Base-by-base conservation (phyloP, 1,284 basidiomycete species). In the Trichosporon coremiiforme region DNA sequence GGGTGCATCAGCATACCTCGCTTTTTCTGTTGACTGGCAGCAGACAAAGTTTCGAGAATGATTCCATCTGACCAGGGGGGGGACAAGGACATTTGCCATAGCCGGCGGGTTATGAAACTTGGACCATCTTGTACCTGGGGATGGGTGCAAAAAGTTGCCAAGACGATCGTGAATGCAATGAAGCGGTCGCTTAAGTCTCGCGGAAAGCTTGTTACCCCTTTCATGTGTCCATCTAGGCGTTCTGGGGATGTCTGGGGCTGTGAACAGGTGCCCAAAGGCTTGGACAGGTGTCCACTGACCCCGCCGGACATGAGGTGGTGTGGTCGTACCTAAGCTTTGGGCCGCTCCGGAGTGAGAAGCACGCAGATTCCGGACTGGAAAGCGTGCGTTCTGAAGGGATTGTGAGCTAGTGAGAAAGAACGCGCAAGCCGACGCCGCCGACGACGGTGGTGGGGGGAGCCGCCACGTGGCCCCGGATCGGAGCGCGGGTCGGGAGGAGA, bases 381-480 rank as follows among this genome's bases (percentile, higher is more conserved):
- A 45, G 41, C 17, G 41, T 45, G 41, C 41, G 17, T 6, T 45
- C 17, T n/a, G 17, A 45, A 45, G 50, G 50, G 20, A 25, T 13
- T 10, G 50, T 20, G 20, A 22, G 50, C 50, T n/a, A 47, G 50
- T 53, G 20, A n/a, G 41, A n/a, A 10, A 53, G 50, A 17, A 53
- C 50, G 50, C 22, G 50, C 50, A 10, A 22, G 9, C 50, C 50
- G 50, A 53, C 50, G 50, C 20, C 50, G 50, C n/a, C 20, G 20
- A 22, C 22, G 50, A 22, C 50, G 20, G 50, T 13, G 22, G 45
- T 47, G 45, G 45, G 45, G 50, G 50, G 22, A 20, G 20, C 50
- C 50, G 50, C 50, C 50, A 53, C 50, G 50, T 53, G 22, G 50
- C 20, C 20, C 50, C 50, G 50, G 50, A 53, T 53, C 50, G 50